These are phyloP conservation scores for Starmerella khaoyaiensis DNA, from an alignment of 805 yeast genomes.

Conservation along the genomic window DNA sequence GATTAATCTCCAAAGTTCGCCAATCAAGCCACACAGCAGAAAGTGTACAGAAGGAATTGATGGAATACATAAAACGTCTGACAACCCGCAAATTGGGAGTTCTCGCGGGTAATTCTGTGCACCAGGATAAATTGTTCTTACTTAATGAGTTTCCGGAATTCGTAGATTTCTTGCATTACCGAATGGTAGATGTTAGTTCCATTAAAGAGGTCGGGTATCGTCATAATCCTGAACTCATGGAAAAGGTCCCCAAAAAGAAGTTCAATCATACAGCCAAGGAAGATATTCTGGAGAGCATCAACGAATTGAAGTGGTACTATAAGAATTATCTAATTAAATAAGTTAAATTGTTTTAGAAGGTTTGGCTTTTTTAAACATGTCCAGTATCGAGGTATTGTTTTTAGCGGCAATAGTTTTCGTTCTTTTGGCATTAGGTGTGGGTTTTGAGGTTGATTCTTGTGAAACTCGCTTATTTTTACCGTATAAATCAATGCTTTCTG, in stretches of 20 bases:
- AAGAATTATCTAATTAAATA: constrained; percentile 39
- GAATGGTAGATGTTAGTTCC: constrained; percentile 83
- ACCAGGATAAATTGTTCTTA: constrained; percentile 81
- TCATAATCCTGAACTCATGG: constrained; percentile 54
- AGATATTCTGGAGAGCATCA: constrained; percentile 82
- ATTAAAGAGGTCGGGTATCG: constrained; percentile 69
- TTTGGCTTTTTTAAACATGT: constrained; percentile 25
- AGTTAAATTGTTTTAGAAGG: background rate
- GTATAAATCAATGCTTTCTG: constrained; percentile 4
- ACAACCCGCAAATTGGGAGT: constrained; percentile 43
- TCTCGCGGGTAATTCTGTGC: constrained; percentile 84
- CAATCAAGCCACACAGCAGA: constrained; percentile 40
- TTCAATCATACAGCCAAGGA: constrained; percentile 73
- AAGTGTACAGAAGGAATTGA: constrained; percentile 53
- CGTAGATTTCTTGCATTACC: constrained; percentile 44
- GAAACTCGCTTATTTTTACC: constrained; percentile 3
- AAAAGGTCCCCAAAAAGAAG: constrained; percentile 47
- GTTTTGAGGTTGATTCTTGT: constrained; percentile 6
- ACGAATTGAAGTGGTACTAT: constrained; percentile 64
- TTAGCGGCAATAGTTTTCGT: constrained; percentile 5
- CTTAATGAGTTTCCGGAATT: constrained; percentile 69
- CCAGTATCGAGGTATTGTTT: constrained; percentile 24
- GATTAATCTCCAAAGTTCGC: constrained; percentile 61
- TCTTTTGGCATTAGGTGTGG: constrained; percentile 10
- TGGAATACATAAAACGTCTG: constrained; percentile 44